These are phyloP conservation scores for Ophiostoma populinum DNA, from an alignment of 2,329 filamentous ascomycete species.

Conservation along the genomic window DNA sequence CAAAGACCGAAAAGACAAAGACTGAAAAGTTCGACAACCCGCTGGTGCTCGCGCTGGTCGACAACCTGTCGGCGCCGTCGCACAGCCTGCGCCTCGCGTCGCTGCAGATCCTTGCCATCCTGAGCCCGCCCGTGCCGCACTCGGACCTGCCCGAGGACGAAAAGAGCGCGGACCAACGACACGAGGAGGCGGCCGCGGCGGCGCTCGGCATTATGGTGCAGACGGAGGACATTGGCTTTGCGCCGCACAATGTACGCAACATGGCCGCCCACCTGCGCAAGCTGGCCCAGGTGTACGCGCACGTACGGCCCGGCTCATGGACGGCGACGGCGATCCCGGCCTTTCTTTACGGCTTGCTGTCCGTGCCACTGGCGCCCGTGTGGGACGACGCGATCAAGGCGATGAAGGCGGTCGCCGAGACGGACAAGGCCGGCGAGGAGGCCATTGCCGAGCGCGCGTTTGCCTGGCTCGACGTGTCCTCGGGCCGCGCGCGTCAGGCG, in stretches of 20 bases:
- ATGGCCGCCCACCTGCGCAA: conserved; percentile 78
- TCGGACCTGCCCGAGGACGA: too few species aligned
- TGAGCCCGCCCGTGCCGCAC: too few species aligned
- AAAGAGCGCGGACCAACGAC: neutral
- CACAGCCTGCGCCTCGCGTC: conserved; percentile 58
- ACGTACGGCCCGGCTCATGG: conserved; percentile 42
- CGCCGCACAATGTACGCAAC: conserved; percentile 55
- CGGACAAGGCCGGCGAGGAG: conserved; percentile 49
- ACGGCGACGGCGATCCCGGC: conserved; percentile 55
- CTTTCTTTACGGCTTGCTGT: conserved; percentile 80
- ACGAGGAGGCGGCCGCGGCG: conserved; percentile 19
- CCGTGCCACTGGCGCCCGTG: conserved; percentile 65
- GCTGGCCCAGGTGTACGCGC: conserved; percentile 46
- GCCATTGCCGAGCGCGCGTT: conserved; percentile 56
- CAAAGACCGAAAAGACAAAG: neutral
- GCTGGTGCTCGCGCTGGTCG: conserved; percentile 47
- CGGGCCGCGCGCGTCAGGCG: conserved; percentile 19
- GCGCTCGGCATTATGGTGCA: conserved; percentile 50
- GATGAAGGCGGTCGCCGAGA: conserved; percentile 56
- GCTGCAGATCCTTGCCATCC: conserved; percentile 59
- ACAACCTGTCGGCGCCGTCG: conserved; percentile 59
- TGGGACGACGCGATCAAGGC: conserved; percentile 73
- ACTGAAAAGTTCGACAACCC: conserved; percentile 26
- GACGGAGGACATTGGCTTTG: conserved; percentile 65
- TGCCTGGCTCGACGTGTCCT: conserved; percentile 52